Percentiles rank a stretch among this genome's conserved stretches.
phyloP scores from a whole-genome alignment of 2,329 filamentous ascomycete genomes.

The Chaetomium globosum region DNA sequence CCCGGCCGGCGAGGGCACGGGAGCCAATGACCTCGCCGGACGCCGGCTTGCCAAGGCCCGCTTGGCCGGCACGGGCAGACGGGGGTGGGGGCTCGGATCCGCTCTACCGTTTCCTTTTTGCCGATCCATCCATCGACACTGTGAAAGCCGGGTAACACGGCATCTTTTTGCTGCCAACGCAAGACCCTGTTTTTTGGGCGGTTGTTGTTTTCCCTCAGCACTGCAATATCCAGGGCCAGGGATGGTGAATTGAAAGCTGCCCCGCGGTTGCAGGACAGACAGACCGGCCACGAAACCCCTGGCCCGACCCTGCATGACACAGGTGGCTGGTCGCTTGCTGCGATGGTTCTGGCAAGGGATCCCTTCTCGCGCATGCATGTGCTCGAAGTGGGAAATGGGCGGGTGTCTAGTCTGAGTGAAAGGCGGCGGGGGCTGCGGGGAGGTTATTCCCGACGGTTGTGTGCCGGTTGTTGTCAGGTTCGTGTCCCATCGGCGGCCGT shows the following conservation, averaged over 20 bases:
- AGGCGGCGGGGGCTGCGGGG: too few relatives aligned
- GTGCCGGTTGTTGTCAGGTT: too few relatives aligned
- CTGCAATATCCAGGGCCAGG: too few relatives aligned
- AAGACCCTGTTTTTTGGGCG: background rate
- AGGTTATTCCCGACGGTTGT: background rate
- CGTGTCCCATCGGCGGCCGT: too few relatives aligned
- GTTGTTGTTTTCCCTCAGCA: too few relatives aligned
- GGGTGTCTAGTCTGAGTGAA: too few relatives aligned
- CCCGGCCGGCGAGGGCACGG: background rate
- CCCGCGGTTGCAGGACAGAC: too few relatives aligned
- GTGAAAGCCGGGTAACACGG: constrained; percentile 14
- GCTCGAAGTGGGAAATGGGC: too few relatives aligned
- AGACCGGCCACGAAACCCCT: background rate
- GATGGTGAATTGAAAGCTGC: too few relatives aligned
- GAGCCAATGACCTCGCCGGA: constrained; percentile 8
- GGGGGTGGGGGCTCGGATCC: constrained; percentile 6
- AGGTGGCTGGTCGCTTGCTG: background rate
- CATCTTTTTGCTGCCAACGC: background rate
- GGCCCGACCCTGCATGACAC: background rate
- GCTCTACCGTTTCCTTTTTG: constrained; percentile 18
- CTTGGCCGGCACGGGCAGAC: constrained; percentile 3
- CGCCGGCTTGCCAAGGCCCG: constrained; percentile 6
- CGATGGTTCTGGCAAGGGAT: background rate
- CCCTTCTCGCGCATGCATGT: background rate
- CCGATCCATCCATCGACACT: constrained; percentile 11